Evolutionary conservation across 306 rosid species (phyloP), one percentile per base, ranked within the genome.

Genomic region (Coriaria nepalensis): DNA sequence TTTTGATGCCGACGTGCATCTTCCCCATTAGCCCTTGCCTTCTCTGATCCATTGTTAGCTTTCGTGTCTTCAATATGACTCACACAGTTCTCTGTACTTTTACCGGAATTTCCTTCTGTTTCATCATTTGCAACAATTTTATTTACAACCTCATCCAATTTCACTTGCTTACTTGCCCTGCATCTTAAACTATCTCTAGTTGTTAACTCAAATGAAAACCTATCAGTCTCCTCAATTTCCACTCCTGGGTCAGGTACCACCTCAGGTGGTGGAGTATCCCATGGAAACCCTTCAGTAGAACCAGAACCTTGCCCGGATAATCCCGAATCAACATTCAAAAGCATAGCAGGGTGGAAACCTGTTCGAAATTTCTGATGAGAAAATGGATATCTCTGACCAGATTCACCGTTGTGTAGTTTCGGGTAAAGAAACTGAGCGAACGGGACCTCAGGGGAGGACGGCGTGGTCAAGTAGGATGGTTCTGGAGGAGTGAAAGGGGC

Each of bases 361-460:
- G 95, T 75, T 45, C 75, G 94, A 55, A 86, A 92, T 49, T 92
- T 94, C 60, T 71, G 70, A 57, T 69, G 82, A 34, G 93, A 82
- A 51, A 86, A 61, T 50, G 81, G 72, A 72, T 75, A 73, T 53
- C 73, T 78, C 66, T 45, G 73, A 56, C 49, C 72, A 14, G 78
- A 68, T 39, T 81, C 93, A 43, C 68, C 50, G 35, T 70, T 77
- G 63, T 45, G 74, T 13, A 72, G 60, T 14, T 61, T 63, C 7
- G 94, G 74, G 57, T 75, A 78, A 55, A 92, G 79, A 68, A 82
- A 67, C 66, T 73, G 93, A 66, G 98, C 98, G 65, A 92, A 92
- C 10, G 98, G 98, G 41, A 92, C 96, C 73, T 92, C 96, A 0
- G 96, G 98, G 2, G 98, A 92, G 47, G 98, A 86, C 53, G 98